Conservation (phyloP, 1,139 yeast species). For the Geotrichum citri-aurantii region DNA sequence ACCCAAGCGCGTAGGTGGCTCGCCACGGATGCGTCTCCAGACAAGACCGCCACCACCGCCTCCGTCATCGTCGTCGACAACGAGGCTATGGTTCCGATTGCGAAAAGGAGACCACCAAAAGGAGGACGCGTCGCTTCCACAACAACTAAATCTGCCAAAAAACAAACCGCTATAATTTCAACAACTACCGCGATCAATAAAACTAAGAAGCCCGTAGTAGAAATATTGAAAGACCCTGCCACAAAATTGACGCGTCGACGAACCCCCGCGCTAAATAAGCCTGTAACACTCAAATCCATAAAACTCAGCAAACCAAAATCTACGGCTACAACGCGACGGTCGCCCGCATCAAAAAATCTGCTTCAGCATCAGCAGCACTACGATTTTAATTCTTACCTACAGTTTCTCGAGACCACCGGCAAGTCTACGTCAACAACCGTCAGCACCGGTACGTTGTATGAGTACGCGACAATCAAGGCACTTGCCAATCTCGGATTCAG, state of each 20-base stretch:
- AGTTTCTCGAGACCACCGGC: constrained; percentile 5
- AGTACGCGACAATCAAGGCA: constrained; percentile 13
- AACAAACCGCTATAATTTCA: neutral
- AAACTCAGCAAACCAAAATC: neutral
- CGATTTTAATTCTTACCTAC: constrained; percentile 10
- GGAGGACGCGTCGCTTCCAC: neutral
- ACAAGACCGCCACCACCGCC: too few species aligned
- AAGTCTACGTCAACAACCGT: constrained; percentile 7
- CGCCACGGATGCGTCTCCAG: too few species aligned
- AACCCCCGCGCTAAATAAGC: neutral
- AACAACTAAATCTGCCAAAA: neutral
- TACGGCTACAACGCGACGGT: neutral
- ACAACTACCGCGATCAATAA: neutral
- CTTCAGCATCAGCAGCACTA: constrained; percentile 1
- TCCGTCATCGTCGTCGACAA: neutral
- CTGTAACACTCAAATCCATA: neutral
- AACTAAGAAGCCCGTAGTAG: neutral
- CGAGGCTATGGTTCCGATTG: neutral
- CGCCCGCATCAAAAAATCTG: neutral
- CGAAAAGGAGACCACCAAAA: neutral
- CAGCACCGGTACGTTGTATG: constrained; percentile 14
- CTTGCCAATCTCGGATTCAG: constrained; percentile 9
- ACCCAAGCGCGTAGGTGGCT: neutral
- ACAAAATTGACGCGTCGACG: neutral
- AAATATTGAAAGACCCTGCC: neutral